These are phyloP conservation scores for Butyriboletus loyo DNA, from an alignment of 768 basidiomycete genomes.

Conservation along the genomic window DNA sequence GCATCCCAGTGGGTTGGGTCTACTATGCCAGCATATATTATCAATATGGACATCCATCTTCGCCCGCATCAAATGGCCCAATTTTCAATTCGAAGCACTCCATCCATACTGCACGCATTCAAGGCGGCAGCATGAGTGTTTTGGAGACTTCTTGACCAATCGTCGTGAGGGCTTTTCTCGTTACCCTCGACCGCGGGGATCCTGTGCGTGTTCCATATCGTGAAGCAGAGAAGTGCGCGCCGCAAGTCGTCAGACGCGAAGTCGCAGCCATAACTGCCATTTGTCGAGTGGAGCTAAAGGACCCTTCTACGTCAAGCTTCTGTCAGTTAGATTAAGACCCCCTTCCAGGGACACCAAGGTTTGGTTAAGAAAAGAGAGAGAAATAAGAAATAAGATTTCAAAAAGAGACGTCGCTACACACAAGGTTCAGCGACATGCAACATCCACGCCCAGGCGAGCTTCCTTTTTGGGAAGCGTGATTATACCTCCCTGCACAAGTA, in stretches of 20 bases:
- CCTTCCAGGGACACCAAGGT: background rate
- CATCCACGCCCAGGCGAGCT: conserved; percentile 13
- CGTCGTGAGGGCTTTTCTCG: background rate
- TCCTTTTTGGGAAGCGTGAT: conserved; percentile 18
- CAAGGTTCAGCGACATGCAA: conserved; percentile 11
- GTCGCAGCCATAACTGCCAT: conserved; percentile 9
- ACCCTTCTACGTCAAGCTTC: conserved; percentile 4
- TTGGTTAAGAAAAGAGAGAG: background rate
- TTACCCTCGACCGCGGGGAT: conserved; percentile 29
- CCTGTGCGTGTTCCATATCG: conserved; percentile 31
- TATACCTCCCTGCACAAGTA: background rate
- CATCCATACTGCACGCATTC: conserved; percentile 15
- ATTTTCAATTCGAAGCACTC: conserved; percentile 32
- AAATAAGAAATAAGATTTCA: background rate
- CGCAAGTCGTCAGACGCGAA: conserved; percentile 12
- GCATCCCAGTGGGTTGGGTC: conserved; percentile 19
- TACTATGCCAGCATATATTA: conserved; percentile 7
- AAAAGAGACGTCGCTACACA: background rate
- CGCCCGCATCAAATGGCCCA: conserved; percentile 22
- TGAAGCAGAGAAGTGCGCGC: conserved; percentile 20
- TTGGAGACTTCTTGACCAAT: conserved; percentile 22
- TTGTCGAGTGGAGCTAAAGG: conserved; percentile 21
- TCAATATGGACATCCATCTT: conserved; percentile 13
- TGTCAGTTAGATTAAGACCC: conserved; percentile 2
- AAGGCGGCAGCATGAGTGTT: conserved; percentile 4